Conservation (phyloP, 441 rosid species). For the Populus hybrid region DNA sequence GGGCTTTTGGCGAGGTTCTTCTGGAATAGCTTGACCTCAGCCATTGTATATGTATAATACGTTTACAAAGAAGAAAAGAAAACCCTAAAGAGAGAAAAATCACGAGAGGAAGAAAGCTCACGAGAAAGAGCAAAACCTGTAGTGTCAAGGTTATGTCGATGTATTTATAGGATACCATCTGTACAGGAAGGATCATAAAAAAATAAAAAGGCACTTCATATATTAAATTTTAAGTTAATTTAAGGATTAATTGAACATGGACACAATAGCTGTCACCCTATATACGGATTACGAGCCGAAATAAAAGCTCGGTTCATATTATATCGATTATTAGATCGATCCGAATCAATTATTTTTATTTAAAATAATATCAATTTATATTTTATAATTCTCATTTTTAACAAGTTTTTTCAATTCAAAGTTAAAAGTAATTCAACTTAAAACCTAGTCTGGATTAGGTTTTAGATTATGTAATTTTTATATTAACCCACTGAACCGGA, state of each 20-base stretch:
- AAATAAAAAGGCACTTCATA: background rate
- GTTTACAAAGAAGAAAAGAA: background rate
- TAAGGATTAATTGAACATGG: background rate
- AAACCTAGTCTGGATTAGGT: no score
- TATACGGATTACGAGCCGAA: no score
- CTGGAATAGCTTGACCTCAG: constrained; percentile 24
- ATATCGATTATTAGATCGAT: no score
- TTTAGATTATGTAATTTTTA: no score
- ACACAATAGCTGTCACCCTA: background rate
- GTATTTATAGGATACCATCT: background rate
- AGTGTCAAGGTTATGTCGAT: background rate
- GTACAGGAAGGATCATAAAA: no score
- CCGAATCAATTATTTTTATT: no score
- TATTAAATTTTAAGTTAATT: background rate
- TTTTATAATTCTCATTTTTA: no score
- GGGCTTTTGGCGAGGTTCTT: constrained; percentile 13
- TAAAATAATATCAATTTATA: no score
- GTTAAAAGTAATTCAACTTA: no score
- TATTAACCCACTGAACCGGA: no score
- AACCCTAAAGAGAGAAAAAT: constrained; percentile 11
- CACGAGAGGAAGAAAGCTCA: background rate
- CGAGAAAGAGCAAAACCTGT: background rate
- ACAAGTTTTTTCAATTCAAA: no score
- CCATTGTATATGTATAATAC: constrained; percentile 28
- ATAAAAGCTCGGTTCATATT: no score